Conservation (phyloP, 2,329 filamentous ascomycete genomes). For the Lachnellula cervina region DNA sequence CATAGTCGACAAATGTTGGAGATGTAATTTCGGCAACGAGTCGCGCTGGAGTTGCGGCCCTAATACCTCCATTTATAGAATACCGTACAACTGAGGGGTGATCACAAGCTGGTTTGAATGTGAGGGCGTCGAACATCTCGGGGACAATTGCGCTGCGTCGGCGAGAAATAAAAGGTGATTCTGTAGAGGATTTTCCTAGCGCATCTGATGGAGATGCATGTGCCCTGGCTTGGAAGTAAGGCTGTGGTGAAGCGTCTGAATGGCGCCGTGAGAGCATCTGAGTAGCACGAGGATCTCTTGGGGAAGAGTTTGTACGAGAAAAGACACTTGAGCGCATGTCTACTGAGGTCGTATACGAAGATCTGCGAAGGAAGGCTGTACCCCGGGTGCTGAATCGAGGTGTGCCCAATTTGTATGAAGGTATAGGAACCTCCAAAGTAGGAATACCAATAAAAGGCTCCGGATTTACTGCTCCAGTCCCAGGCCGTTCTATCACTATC, state of each 20-base stretch:
- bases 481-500: constrained; percentile 72
- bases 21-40: constrained; percentile 96
- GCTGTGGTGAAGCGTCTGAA: constrained; percentile 30
- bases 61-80: constrained; percentile 67
- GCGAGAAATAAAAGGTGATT: constrained; percentile 15
- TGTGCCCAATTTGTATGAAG: constrained; percentile 77
- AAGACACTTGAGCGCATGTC: constrained; percentile 61
- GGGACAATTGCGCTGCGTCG: constrained; percentile 52
- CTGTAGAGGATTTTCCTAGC: constrained; percentile 9
- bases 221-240: constrained; percentile 8
- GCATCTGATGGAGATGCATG: constrained; percentile 10
- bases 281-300: constrained; percentile 19
- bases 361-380: constrained; percentile 72
- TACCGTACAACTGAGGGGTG: constrained; percentile 80
- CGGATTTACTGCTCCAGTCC: constrained; percentile 58
- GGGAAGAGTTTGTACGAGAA: constrained; percentile 38
- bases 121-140: constrained; percentile 76
- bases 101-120: constrained; percentile 73
- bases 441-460: constrained; percentile 41
- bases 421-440: constrained; percentile 69
- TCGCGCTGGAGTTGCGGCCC: constrained; percentile 83
- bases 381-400: constrained; percentile 74
- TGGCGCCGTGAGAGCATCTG: constrained; percentile 26
- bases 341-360: constrained; percentile 73
- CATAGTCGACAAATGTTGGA: constrained; percentile 92